phyloP scores from a whole-genome alignment of 306 rosid species.

The Hippophae rhamnoides region DNA sequence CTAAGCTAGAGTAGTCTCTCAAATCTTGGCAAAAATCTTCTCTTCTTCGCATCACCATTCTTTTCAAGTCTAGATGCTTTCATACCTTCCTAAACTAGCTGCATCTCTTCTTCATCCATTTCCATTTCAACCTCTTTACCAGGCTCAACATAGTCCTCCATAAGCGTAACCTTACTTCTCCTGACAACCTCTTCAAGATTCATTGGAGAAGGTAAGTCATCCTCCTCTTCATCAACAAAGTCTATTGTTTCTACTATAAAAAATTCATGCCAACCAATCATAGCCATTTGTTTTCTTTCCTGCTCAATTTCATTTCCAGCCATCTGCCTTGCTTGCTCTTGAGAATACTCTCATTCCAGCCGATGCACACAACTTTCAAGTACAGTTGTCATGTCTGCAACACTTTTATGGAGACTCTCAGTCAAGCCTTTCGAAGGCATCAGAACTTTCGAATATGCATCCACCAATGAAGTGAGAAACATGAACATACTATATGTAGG shows the following conservation, averaged over 20 bases:
- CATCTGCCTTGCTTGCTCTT: slow-evolving; percentile 93
- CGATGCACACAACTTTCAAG: slow-evolving; percentile 86
- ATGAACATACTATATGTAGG: slow-evolving; percentile 95
- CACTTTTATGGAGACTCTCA: slow-evolving; percentile 70
- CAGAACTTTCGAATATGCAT: slow-evolving; percentile 84
- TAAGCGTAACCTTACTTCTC: slow-evolving; percentile 65
- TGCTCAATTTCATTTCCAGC: slow-evolving; percentile 91
- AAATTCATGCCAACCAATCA: slow-evolving; percentile 99
- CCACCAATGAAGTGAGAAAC: slow-evolving; percentile 86
- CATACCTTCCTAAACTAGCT: slow-evolving; percentile 93
- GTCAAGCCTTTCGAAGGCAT: slow-evolving; percentile 83
- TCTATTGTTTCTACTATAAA: slow-evolving; percentile 89
- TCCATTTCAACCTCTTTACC: slow-evolving; percentile 93
- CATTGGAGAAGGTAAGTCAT: slow-evolving; percentile 88
- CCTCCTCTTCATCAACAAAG: slow-evolving; percentile 94
- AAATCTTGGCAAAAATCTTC: slow-evolving; percentile 89
- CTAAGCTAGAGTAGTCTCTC: slow-evolving; percentile 93
- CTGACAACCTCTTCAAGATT: slow-evolving; percentile 88
- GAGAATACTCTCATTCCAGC: slow-evolving; percentile 88
- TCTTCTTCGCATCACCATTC: slow-evolving; percentile 55
- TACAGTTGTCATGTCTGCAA: slow-evolving; percentile 73
- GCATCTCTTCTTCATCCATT: slow-evolving; percentile 95
- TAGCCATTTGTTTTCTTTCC: slow-evolving; percentile 86
- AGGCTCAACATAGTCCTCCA: slow-evolving; percentile 68
- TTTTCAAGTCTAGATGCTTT: slow-evolving; percentile 60